Conservation (phyloP, 805 yeast species). For the Candida ulmi region DNA sequence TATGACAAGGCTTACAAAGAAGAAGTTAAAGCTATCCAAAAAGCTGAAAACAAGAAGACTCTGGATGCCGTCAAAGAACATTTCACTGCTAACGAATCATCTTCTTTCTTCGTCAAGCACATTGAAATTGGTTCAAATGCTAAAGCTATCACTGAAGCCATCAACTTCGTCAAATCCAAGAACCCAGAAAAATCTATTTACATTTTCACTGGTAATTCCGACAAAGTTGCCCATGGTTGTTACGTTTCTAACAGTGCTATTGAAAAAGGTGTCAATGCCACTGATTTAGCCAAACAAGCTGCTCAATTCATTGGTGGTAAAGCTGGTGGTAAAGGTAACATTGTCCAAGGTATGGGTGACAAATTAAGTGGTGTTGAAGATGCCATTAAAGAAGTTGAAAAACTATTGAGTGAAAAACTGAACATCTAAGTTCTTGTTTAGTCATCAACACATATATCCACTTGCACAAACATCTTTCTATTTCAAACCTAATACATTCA, state of each 20-base stretch:
- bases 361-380: conserved; percentile 60
- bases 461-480: too few relatives aligned
- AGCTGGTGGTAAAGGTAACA: conserved; percentile 97
- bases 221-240: conserved; percentile 93
- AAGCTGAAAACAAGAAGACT: conserved; percentile 79
- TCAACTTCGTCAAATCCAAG: conserved; percentile 74
- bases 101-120: conserved; percentile 60
- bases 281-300: conserved; percentile 69
- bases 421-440: conserved; percentile 13
- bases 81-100: conserved; percentile 48
- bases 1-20: conserved; percentile 87
- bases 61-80: conserved; percentile 69
- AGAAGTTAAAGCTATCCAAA: conserved; percentile 80
- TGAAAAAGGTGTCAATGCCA: conserved; percentile 65
- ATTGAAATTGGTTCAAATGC: conserved; percentile 76
- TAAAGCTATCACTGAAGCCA: conserved; percentile 91
- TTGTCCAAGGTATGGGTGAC: conserved; percentile 96
- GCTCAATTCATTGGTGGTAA: conserved; percentile 83
- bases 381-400: conserved; percentile 70
- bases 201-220: conserved; percentile 66
- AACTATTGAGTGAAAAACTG: conserved; percentile 56
- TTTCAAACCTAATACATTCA: too few relatives aligned
- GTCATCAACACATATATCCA: too few relatives aligned
- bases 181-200: conserved; percentile 71
- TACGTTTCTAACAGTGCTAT: conserved; percentile 71